These are phyloP conservation scores for Thermomyces lanuginosus DNA, from an alignment of 2,329 filamentous ascomycete genomes.

Conservation along the genomic window DNA sequence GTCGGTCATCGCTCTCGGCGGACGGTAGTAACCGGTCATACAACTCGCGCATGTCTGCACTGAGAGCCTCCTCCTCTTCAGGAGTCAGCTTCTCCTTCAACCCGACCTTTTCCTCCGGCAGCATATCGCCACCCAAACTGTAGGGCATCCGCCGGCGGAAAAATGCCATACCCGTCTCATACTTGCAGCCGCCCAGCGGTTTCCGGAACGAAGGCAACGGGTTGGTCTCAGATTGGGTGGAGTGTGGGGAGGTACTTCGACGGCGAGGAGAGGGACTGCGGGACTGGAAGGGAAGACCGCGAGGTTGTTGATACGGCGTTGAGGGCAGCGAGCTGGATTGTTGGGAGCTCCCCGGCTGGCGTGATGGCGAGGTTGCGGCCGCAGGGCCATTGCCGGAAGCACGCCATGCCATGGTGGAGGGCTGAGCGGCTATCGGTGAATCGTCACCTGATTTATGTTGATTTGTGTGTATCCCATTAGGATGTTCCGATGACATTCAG, in stretches of 20 bases:
- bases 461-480: conserved; percentile 27
- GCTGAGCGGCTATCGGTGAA: conserved; percentile 26
- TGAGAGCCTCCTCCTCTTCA: conserved; percentile 59
- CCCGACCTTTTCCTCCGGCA: conserved; percentile 53
- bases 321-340: conserved; percentile 86
- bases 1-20: conserved; percentile 56
- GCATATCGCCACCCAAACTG: conserved; percentile 61
- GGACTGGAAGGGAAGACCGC: conserved; percentile 66
- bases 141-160: conserved; percentile 82
- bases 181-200: conserved; percentile 58
- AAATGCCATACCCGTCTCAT: conserved; percentile 70
- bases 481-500: conserved; percentile 25
- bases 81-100: conserved; percentile 54
- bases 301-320: conserved; percentile 76
- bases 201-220: conserved; percentile 53
- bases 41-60: conserved; percentile 66
- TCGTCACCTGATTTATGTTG: conserved; percentile 25
- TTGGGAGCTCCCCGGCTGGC: conserved; percentile 39
- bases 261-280: conserved; percentile 64
- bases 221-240: conserved; percentile 78
- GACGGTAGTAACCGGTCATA: conserved; percentile 77
- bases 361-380: conserved; percentile 22
- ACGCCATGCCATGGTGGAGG: conserved; percentile 27
- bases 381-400: conserved; percentile 16
- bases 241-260: conserved; percentile 69